Evolutionary conservation across 192 early-diverging fungal species (phyloP).

Genomic region (Coemansia brasiliensis): DNA sequence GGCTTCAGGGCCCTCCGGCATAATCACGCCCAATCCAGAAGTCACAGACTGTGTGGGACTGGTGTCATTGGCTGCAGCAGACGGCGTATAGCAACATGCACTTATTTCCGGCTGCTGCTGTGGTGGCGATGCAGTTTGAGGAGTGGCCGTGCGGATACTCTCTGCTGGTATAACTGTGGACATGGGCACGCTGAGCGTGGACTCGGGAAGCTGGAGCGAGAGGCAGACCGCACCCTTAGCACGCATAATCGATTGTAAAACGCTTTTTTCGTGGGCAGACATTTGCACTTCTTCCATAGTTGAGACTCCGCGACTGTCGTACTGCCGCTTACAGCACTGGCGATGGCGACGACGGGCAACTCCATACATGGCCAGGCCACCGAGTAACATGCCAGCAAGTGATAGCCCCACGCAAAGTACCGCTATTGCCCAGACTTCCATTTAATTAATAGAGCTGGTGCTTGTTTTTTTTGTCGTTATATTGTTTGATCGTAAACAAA

Average conservation of each 20-base stretch:
- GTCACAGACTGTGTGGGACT: not conserved
- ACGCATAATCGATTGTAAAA: slow-evolving; percentile 22
- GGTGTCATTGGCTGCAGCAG: not conserved
- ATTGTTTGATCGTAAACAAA: not conserved
- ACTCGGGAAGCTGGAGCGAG: slow-evolving; percentile 31
- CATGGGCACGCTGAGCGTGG: slow-evolving; percentile 26
- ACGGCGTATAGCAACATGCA: not conserved
- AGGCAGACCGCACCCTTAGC: slow-evolving; percentile 29
- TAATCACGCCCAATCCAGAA: slow-evolving; percentile 6
- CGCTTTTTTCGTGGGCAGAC: slow-evolving; percentile 29
- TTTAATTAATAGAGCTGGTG: not conserved
- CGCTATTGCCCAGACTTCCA: slow-evolving; percentile 21
- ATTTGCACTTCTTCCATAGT: slow-evolving; percentile 22
- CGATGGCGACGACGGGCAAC: slow-evolving; percentile 9
- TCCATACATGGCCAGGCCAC: slow-evolving; percentile 8
- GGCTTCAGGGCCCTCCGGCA: slow-evolving; percentile 2
- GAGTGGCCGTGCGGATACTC: not conserved
- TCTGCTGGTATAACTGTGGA: slow-evolving; percentile 15
- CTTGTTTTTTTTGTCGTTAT: too few species aligned
- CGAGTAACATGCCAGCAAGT: slow-evolving; percentile 8
- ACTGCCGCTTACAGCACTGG: slow-evolving; percentile 4
- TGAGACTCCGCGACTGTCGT: not conserved
- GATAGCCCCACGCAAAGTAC: slow-evolving; percentile 13
- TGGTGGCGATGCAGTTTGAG: not conserved
- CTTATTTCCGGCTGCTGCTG: slow-evolving; percentile 1